These are phyloP conservation scores for Haplosporangium sp. DNA, from an alignment of 371 early-diverging fungal species.

Conservation along the genomic window DNA sequence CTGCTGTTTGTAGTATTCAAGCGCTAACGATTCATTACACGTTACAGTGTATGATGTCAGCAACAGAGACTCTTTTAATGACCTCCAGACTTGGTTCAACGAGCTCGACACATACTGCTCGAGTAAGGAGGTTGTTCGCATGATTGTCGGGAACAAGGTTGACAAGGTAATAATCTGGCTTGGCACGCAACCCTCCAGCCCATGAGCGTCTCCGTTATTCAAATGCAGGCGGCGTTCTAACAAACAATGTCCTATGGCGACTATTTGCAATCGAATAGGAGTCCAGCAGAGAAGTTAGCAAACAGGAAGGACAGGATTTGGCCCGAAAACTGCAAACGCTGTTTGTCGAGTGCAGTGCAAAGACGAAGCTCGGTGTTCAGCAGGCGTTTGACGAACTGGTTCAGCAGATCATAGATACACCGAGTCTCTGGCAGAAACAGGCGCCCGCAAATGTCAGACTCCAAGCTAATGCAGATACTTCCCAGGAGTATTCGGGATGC, in stretches of 20 bases:
- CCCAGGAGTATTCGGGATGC: slow-evolving; percentile 42
- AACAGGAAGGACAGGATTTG: slow-evolving; percentile 90
- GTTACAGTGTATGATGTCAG: slow-evolving; percentile 94
- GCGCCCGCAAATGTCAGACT: slow-evolving; percentile 56
- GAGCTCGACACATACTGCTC: slow-evolving; percentile 95
- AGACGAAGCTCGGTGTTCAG: slow-evolving; percentile 87
- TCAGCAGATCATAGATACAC: slow-evolving; percentile 85
- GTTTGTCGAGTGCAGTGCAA: slow-evolving; percentile 96
- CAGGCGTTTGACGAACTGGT: slow-evolving; percentile 93
- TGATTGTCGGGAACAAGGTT: slow-evolving; percentile 98
- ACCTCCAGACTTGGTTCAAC: slow-evolving; percentile 92
- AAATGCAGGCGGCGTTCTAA: not conserved
- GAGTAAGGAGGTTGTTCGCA: slow-evolving; percentile 88
- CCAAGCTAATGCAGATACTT: slow-evolving; percentile 29
- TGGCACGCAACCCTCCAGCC: not conserved
- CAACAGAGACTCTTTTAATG: slow-evolving; percentile 92
- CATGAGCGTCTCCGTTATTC: not conserved
- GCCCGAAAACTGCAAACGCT: slow-evolving; percentile 88
- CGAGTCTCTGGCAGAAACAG: slow-evolving; percentile 81
- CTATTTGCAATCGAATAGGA: slow-evolving; percentile 57
- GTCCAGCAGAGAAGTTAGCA: slow-evolving; percentile 81
- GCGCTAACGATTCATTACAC: not conserved
- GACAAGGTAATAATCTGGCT: slow-evolving; percentile 76
- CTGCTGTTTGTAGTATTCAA: not conserved
- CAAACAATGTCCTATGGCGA: not conserved